Percentiles rank a stretch among this genome's conserved stretches.
Evolutionary conservation across 306 rosid species (phyloP).

Genomic region (Dicorynia guianensis): DNA sequence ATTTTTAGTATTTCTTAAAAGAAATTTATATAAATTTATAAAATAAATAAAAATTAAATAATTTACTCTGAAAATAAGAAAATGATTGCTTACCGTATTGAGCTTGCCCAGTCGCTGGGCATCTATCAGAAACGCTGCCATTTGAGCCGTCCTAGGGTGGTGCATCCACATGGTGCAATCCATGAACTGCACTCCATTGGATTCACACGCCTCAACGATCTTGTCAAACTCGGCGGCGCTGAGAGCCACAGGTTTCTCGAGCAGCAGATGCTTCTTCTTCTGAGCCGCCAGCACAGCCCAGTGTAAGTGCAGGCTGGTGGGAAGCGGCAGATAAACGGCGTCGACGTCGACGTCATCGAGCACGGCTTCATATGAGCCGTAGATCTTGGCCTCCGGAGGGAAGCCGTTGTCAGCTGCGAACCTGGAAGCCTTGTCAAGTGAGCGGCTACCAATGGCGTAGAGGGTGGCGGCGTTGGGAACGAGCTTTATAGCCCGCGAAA

Average conservation of each 20-base stretch:
- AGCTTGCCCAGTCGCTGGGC: slow-evolving; percentile 64
- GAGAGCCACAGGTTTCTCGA: slow-evolving; percentile 93
- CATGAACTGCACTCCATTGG: slow-evolving; percentile 92
- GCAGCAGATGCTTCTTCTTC: slow-evolving; percentile 81
- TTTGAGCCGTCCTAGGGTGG: slow-evolving; percentile 75
- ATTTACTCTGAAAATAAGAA: no score
- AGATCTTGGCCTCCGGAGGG: slow-evolving; percentile 57
- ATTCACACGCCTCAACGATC: slow-evolving; percentile 67
- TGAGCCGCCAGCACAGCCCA: slow-evolving; percentile 85
- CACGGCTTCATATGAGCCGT: slow-evolving; percentile 82
- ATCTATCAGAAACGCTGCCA: slow-evolving; percentile 62
- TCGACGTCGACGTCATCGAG: slow-evolving; percentile 80
- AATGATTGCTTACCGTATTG: slow-evolving; percentile 53
- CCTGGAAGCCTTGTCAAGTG: slow-evolving; percentile 66
- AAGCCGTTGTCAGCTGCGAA: slow-evolving; percentile 75
- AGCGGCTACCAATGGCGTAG: slow-evolving; percentile 79
- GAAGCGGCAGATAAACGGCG: slow-evolving; percentile 85
- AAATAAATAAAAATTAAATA: no score
- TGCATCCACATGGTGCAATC: slow-evolving; percentile 98
- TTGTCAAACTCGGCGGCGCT: slow-evolving; percentile 64
- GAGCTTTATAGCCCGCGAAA: slow-evolving; percentile 69
- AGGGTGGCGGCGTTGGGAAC: slow-evolving; percentile 72
- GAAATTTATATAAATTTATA: no score
- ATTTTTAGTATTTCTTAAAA: no score
- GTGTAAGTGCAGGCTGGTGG: slow-evolving; percentile 74